Conservation (phyloP, 2,329 filamentous ascomycete genomes). For the Colletotrichum sp. region DNA sequence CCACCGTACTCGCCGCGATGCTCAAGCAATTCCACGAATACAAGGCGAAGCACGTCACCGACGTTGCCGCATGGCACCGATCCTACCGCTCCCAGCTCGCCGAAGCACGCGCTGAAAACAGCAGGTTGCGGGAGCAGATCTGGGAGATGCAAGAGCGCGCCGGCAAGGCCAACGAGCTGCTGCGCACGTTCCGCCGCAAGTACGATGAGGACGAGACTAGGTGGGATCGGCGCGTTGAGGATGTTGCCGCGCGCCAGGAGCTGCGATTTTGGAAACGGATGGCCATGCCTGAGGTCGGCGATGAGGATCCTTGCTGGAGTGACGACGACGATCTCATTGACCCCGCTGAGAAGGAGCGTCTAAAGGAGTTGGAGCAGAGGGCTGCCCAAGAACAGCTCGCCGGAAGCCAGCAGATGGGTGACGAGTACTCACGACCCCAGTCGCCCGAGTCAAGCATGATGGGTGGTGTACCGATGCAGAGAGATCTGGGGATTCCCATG, state of each 20-base stretch:
- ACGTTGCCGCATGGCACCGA: conserved; percentile 69
- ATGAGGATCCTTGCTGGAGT: conserved; percentile 67
- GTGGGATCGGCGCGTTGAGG: conserved; percentile 59
- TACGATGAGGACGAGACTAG: conserved; percentile 62
- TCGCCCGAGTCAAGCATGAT: conserved; percentile 30
- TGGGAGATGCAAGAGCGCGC: conserved; percentile 71
- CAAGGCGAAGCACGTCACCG: conserved; percentile 66
- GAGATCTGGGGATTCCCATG: conserved; percentile 31
- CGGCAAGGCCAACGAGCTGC: conserved; percentile 58
- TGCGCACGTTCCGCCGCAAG: conserved; percentile 61
- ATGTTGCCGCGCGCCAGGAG: conserved; percentile 60
- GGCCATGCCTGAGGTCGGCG: conserved; percentile 65
- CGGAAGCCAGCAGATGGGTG: conserved; percentile 37
- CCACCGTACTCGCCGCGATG: conserved; percentile 60
- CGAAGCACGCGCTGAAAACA: conserved; percentile 69
- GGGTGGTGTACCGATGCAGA: conserved; percentile 50
- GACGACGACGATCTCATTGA: conserved; percentile 71
- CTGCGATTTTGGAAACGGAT: conserved; percentile 71
- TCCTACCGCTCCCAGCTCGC: conserved; percentile 70
- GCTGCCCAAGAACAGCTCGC: conserved; percentile 42
- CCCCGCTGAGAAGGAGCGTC: conserved; percentile 61
- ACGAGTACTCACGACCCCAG: conserved; percentile 34
- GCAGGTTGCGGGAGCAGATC: conserved; percentile 67
- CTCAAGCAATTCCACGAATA: conserved; percentile 70
- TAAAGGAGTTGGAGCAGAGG: conserved; percentile 55